Percentiles rank a stretch among this genome's conserved stretches.
Conservation (phyloP, 306 rosid genomes). For the Citrullus colocynthis region DNA sequence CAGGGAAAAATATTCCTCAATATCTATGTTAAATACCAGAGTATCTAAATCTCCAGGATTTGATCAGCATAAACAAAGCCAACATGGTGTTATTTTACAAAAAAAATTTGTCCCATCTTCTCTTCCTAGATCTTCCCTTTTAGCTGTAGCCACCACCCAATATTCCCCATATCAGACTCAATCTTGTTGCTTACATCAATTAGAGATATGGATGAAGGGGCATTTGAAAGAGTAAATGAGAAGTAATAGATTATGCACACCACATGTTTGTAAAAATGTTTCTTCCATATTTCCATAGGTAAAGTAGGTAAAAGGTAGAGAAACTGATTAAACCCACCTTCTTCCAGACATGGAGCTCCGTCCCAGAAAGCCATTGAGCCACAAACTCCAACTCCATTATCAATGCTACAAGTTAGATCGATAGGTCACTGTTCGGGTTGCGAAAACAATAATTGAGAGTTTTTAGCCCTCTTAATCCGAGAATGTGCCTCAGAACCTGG, state of each 20-base stretch:
- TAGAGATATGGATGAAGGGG: slow-evolving; percentile 16
- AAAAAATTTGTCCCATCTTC: slow-evolving; percentile 21
- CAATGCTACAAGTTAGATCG: background rate
- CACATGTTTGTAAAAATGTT: slow-evolving; percentile 9
- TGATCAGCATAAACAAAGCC: slow-evolving; percentile 7
- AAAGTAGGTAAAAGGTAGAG: slow-evolving; percentile 16
- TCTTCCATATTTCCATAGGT: slow-evolving; percentile 7
- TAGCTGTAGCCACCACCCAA: slow-evolving; percentile 7
- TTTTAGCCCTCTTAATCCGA: slow-evolving; percentile 2
- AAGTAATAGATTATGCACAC: slow-evolving; percentile 16
- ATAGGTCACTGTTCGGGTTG: slow-evolving; percentile 48
- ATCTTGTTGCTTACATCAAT: slow-evolving; percentile 37
- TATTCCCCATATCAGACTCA: slow-evolving; percentile 12
- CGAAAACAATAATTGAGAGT: slow-evolving; percentile 1
- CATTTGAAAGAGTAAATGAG: slow-evolving; percentile 6
- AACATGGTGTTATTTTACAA: slow-evolving; percentile 13
- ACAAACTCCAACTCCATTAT: slow-evolving; percentile 35
- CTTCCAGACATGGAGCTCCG: slow-evolving; percentile 68
- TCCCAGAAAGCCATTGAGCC: slow-evolving; percentile 88
- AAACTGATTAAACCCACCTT: slow-evolving; percentile 26
- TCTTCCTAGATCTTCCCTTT: slow-evolving; percentile 39
- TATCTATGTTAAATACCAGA: slow-evolving; percentile 50
- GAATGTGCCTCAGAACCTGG: slow-evolving; percentile 2
- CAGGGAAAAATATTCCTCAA: slow-evolving; percentile 35
- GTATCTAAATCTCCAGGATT: slow-evolving; percentile 23